Base-by-base conservation (phyloP, 2,329 filamentous ascomycete genomes). In the Botrytis byssoidea region DNA sequence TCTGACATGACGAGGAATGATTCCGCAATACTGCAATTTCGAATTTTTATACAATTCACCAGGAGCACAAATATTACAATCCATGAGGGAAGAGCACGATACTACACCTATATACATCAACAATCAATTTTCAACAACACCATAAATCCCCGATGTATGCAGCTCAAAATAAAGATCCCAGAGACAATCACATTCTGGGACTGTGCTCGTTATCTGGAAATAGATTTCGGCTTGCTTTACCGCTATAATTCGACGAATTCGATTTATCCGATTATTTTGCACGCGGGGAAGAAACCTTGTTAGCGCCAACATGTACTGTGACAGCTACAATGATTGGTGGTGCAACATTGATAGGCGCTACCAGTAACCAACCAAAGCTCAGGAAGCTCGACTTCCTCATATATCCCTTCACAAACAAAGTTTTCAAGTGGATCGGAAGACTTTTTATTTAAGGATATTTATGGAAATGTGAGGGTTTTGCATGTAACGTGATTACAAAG, bases 1-100 rank as follows among this genome's bases (percentile, higher is more conserved):
- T 77, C 75, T 51, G 77, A 72, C 79, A 80, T 80, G 18, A 46
- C 77, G 74, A 74, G 61, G 35, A 51, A 32, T 40, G 44, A 37
- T 32, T n/a, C 40, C n/a, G 57, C 71, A 69, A 60, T 40, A 61
- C 25, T 32, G 61, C 64, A 69, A 73, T 20, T 67, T 69, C 71
- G 48, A 73, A 16, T 14, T 51, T 48, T n/a, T 40, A 44, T 60
- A 61, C 51, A 73, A 61, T 42, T 68, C 51, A 61, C 29, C 64
- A 55, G 32, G 40, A 46, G 48, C 51, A 37, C 55, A 51, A 18
- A 73, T 42, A 42, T 69, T 32, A 61, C 37, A 42, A 69, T 29
- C n/a, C 51, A 57, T 29, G 14, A 32, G 40, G 42, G 16, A 68
- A 55, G 70, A 67, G 70, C 70, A 72, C 46, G 40, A 69, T 60